phyloP scores from a whole-genome alignment of 1,284 basidiomycete genomes.

The Golubevia pallescens region DNA sequence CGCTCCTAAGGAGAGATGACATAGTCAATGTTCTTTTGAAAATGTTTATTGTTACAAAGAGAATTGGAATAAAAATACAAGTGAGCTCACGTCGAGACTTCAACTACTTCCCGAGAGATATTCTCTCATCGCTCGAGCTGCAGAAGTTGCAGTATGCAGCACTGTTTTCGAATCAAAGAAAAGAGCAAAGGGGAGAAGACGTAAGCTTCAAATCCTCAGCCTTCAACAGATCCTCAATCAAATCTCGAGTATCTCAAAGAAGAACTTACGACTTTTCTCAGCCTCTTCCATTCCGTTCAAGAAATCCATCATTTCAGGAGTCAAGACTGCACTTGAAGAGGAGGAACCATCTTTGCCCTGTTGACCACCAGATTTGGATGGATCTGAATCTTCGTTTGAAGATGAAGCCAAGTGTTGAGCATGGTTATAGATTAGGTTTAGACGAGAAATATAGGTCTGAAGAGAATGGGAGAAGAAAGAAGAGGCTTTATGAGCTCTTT shows the following conservation, averaged over 20 bases:
- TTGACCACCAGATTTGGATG: not conserved
- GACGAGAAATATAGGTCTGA: slow-evolving; percentile 44
- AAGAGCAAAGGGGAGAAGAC: no score
- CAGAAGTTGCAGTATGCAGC: no score
- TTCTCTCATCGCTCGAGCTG: no score
- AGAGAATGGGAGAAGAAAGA: not conserved
- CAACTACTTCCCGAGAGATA: no score
- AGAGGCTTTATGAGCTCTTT: not conserved
- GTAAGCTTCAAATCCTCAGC: no score
- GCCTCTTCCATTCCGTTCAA: slow-evolving; percentile 46
- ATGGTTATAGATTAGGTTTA: slow-evolving; percentile 45
- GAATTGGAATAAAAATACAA: no score
- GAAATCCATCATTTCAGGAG: slow-evolving; percentile 45
- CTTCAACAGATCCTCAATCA: not conserved
- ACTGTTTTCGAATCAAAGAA: no score
- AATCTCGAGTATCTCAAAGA: no score
- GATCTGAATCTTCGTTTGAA: not conserved
- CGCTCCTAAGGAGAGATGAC: no score
- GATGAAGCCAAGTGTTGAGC: slow-evolving; percentile 35
- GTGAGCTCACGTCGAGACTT: no score
- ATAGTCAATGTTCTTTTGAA: no score
- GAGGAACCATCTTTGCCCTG: slow-evolving; percentile 16
- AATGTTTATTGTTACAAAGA: no score
- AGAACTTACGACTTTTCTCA: slow-evolving; percentile 27
- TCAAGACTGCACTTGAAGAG: slow-evolving; percentile 38